Percentiles rank a stretch among this genome's conserved stretches.
Evolutionary conservation across 305 asterid genomes (phyloP).

Genomic region (Fraxinus ornus): DNA sequence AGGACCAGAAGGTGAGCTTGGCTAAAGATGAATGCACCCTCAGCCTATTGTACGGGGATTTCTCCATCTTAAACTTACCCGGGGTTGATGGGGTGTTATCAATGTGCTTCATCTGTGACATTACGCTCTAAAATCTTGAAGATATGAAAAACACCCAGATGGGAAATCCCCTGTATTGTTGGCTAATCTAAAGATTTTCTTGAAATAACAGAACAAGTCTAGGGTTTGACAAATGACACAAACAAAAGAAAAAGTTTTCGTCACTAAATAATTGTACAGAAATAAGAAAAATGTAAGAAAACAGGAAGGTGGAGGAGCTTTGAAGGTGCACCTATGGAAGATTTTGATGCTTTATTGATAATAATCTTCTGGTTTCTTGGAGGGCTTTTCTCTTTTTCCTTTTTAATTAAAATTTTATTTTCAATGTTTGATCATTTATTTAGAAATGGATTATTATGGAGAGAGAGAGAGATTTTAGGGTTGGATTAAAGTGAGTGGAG

Average conservation of each 20-base stretch:
- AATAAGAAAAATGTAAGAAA: background rate
- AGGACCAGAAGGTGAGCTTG: constrained; percentile 28
- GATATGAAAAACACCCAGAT: background rate
- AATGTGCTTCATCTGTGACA: constrained; percentile 54
- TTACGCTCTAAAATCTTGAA: background rate
- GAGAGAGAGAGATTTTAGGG: constrained; percentile 22
- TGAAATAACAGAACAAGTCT: background rate
- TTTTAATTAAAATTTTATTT: background rate
- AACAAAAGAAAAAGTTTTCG: background rate
- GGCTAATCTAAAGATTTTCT: constrained; percentile 29
- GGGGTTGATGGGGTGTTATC: constrained; percentile 51
- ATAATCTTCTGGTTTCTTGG: constrained; percentile 21
- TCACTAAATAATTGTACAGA: background rate
- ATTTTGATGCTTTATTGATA: constrained; percentile 11
- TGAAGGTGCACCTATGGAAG: background rate
- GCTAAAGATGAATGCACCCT: constrained; percentile 25
- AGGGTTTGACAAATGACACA: background rate
- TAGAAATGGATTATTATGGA: constrained; percentile 21
- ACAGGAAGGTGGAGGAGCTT: background rate
- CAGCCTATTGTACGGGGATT: constrained; percentile 19
- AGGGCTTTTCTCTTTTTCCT: constrained; percentile 11
- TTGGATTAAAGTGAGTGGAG: constrained; percentile 21
- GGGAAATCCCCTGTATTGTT: background rate
- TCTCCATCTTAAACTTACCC: constrained; percentile 39
- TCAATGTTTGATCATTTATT: constrained; percentile 22